A percentile compares a stretch with the other conserved stretches of the same genome.
phyloP scores from a whole-genome alignment of 495 filamentous ascomycete genomes.

The Lindgomyces ingoldianus region DNA sequence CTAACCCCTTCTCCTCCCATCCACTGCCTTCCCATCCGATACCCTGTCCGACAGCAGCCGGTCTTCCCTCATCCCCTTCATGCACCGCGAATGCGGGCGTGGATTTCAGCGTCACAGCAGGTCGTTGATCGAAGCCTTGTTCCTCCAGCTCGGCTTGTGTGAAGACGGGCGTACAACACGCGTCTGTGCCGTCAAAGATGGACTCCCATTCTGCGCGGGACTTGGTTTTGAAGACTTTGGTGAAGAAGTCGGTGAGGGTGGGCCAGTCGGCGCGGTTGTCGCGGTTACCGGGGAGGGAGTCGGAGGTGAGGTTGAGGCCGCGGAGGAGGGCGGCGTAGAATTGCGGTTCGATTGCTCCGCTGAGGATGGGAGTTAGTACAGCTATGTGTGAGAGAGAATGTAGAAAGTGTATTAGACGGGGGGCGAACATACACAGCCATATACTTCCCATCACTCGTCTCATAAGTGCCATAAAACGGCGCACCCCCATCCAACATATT shows the following conservation, averaged over 20 bases:
- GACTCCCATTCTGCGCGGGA: slow-evolving; percentile 79
- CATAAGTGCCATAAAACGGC: slow-evolving; percentile 86
- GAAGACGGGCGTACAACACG: slow-evolving; percentile 86
- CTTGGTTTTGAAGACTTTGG: slow-evolving; percentile 66
- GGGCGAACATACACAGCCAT: slow-evolving; percentile 67
- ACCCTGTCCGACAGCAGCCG: slow-evolving; percentile 56
- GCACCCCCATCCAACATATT: slow-evolving; percentile 82
- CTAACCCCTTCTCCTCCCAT: slow-evolving; percentile 62
- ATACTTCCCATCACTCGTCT: slow-evolving; percentile 76
- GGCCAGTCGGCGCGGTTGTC: slow-evolving; percentile 66
- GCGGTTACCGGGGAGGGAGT: slow-evolving; percentile 56
- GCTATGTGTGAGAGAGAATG: not conserved
- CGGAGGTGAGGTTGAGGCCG: slow-evolving; percentile 59
- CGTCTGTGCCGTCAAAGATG: slow-evolving; percentile 85
- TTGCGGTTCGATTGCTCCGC: slow-evolving; percentile 79
- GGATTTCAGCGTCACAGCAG: slow-evolving; percentile 65
- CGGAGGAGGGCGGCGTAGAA: slow-evolving; percentile 72
- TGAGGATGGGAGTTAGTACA: slow-evolving; percentile 12
- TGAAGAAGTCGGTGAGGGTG: slow-evolving; percentile 60
- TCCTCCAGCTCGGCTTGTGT: slow-evolving; percentile 69
- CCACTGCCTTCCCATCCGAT: slow-evolving; percentile 45
- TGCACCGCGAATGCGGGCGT: slow-evolving; percentile 63
- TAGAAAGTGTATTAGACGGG: not conserved
- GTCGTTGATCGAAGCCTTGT: slow-evolving; percentile 71
- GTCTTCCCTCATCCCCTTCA: slow-evolving; percentile 37